Evolutionary conservation across 1,139 yeast species (phyloP), one percentile per base, ranked within the genome.

Genomic region (Nadsonia commutata): DNA sequence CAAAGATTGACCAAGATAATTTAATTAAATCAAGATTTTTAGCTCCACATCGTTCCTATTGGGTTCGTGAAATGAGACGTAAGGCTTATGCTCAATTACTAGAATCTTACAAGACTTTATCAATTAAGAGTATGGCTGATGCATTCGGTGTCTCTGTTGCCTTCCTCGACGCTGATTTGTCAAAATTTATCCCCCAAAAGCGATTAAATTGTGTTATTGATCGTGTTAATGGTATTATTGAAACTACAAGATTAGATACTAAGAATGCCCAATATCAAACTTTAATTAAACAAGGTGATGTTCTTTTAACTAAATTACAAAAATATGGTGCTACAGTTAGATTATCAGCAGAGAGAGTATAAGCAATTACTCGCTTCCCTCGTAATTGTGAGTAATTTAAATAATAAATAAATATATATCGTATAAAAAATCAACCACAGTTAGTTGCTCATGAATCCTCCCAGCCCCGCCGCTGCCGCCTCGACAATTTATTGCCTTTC

Each of bases 291-390:
- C 94, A 82, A 60, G 98, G 98, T 49, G 98, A 93, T 60, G 77
- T 79, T 13, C 70, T 93, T 54, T 76, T 93, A 63, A 90, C 98
- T 23, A 90, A 90, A 63, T 72, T 93, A 57, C 98, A 93, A 60
- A 90, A 88, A 64, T 90, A 90, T 57, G 95, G 95, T 41, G 95
- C 97, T 36, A 96, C 97, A 16, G 97, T 90, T 43, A 82, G 93
- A 62, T 73, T 90, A 56, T 80, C 94, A 58, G 96, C 97, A 40
- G 85, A 95, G 31, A 95, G 86, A 46, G 55, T 38, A 23, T 42
- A 42, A 27, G 52, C 8, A 51, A 51, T 20, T 31, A 22, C 22
- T 2, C 17, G 13, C 18, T n/a, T n/a, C n/a, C n/a, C n/a, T n/a
- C n/a, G n/a, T n/a, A n/a, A 22, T 9, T 31, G 17, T 40, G 23